phyloP scores from a whole-genome alignment of 2,329 filamentous ascomycete genomes.

The Pseudogymnoascus sp. region DNA sequence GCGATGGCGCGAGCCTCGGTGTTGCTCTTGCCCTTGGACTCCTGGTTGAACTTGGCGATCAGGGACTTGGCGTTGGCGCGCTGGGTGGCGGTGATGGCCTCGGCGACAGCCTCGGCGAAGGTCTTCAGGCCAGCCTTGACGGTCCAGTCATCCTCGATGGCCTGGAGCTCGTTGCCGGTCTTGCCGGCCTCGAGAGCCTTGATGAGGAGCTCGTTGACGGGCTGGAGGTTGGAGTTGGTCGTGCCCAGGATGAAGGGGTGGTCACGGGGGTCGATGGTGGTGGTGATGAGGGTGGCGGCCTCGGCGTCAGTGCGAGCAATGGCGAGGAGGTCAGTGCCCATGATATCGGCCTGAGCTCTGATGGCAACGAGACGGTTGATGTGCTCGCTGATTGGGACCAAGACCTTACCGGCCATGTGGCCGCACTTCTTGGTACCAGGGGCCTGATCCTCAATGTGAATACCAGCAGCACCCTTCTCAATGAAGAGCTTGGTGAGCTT shows the following conservation, averaged over 20 bases:
- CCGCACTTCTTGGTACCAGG: conserved; percentile 99
- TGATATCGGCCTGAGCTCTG: conserved; percentile 94
- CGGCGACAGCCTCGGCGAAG: conserved; percentile 83
- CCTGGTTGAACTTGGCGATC: conserved; percentile 56
- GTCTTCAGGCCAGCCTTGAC: conserved; percentile 71
- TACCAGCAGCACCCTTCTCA: conserved; percentile 92
- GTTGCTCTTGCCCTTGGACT: conserved; percentile 78
- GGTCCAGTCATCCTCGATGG: conserved; percentile 86
- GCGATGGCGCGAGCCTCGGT: conserved; percentile 73
- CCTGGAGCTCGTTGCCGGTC: conserved; percentile 70
- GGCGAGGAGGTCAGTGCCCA: conserved; percentile 85
- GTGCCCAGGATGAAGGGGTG: conserved; percentile 86
- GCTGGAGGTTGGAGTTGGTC: conserved; percentile 77
- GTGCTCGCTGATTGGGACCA: conserved; percentile 95
- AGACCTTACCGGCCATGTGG: conserved; percentile 97
- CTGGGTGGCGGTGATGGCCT: conserved; percentile 65
- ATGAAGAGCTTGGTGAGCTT: conserved; percentile 97
- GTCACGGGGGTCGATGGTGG: conserved; percentile 91
- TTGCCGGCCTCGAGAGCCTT: conserved; percentile 78
- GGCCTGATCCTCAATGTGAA: conserved; percentile 98
- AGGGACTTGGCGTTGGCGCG: conserved; percentile 62
- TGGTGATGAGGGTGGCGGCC: conserved; percentile 93
- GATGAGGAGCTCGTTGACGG: conserved; percentile 85
- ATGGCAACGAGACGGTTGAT: conserved; percentile 97
- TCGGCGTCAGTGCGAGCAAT: conserved; percentile 95